Evolutionary conservation across 495 filamentous ascomycete species (phyloP).

Genomic region (Podospora australis): DNA sequence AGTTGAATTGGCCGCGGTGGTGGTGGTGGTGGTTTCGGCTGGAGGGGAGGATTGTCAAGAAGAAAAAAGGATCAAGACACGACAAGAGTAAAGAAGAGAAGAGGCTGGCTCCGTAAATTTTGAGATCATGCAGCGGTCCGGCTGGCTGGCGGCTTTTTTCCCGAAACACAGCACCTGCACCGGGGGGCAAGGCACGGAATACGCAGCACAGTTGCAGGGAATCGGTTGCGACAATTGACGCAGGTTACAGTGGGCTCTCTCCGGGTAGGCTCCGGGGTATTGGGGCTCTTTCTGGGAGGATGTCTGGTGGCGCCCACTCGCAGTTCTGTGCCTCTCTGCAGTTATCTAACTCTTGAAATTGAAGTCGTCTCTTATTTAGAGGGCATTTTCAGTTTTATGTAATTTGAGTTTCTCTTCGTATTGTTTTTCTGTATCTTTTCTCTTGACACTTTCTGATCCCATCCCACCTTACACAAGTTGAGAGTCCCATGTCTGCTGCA

Average conservation of each 20-base stretch:
- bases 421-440: background rate
- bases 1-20: slow-evolving; percentile 22
- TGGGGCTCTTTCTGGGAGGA: background rate
- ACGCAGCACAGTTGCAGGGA: slow-evolving; percentile 17
- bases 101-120: slow-evolving; percentile 20
- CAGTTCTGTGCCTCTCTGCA: too few relatives aligned
- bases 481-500: background rate
- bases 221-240: slow-evolving; percentile 19
- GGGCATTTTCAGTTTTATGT: background rate
- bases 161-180: background rate
- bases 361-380: too few relatives aligned
- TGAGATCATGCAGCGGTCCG: too few relatives aligned
- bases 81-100: slow-evolving; percentile 1
- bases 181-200: background rate
- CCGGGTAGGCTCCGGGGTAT: background rate
- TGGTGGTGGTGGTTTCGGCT: background rate
- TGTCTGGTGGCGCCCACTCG: background rate
- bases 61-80: too few relatives aligned
- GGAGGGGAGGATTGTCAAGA: slow-evolving; percentile 6
- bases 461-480: background rate
- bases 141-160: slow-evolving; percentile 18
- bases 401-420: background rate
- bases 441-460: too few relatives aligned
- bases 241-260: slow-evolving; percentile 3
- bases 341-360: too few relatives aligned